Percentiles rank a stretch among this genome's conserved stretches.
phyloP scores from a whole-genome alignment of 2,329 filamentous ascomycete genomes.

The Karstenula rhodostoma region DNA sequence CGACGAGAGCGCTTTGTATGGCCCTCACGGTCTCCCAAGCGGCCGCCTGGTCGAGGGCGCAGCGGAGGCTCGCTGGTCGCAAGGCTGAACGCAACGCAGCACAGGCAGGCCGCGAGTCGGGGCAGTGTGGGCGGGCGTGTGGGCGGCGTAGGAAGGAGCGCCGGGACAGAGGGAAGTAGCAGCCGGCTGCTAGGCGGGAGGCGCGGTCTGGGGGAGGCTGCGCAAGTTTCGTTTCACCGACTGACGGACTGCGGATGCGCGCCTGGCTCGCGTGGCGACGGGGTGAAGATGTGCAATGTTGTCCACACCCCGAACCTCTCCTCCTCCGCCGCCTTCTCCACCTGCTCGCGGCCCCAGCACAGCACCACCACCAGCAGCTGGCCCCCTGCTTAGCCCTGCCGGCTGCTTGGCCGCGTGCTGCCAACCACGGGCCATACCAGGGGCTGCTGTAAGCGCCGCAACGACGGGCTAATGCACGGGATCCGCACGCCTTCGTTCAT shows the following conservation, averaged over 20 bases:
- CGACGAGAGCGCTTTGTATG: slow-evolving; percentile 17
- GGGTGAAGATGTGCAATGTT: slow-evolving; percentile 5
- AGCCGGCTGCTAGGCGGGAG: slow-evolving; percentile 30
- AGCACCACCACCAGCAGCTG: too few species aligned
- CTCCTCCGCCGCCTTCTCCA: slow-evolving; percentile 16
- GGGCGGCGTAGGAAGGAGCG: slow-evolving; percentile 31
- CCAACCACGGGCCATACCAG: background rate
- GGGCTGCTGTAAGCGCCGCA: slow-evolving; percentile 26
- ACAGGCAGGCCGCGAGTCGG: too few species aligned
- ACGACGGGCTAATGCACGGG: slow-evolving; percentile 20
- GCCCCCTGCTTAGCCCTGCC: slow-evolving; percentile 20
- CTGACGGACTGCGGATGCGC: slow-evolving; percentile 15
- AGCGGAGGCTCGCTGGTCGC: slow-evolving; percentile 14
- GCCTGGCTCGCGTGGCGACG: slow-evolving; percentile 15
- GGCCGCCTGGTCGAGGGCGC: slow-evolving; percentile 21
- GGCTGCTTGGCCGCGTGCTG: slow-evolving; percentile 15
- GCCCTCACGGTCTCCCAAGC: slow-evolving; percentile 18
- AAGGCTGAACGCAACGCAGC: slow-evolving; percentile 32
- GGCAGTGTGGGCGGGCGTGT: slow-evolving; percentile 9
- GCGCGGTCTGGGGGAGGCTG: slow-evolving; percentile 16
- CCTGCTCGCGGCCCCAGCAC: slow-evolving; percentile 26
- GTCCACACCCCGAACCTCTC: slow-evolving; percentile 1
- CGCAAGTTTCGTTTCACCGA: slow-evolving; percentile 28
- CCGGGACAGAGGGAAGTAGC: slow-evolving; percentile 21
- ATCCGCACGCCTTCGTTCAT: slow-evolving; percentile 18